Percentiles rank a stretch among this genome's conserved stretches.
Conservation (phyloP, 768 basidiomycete species). For the Filobasidium wieringae region DNA sequence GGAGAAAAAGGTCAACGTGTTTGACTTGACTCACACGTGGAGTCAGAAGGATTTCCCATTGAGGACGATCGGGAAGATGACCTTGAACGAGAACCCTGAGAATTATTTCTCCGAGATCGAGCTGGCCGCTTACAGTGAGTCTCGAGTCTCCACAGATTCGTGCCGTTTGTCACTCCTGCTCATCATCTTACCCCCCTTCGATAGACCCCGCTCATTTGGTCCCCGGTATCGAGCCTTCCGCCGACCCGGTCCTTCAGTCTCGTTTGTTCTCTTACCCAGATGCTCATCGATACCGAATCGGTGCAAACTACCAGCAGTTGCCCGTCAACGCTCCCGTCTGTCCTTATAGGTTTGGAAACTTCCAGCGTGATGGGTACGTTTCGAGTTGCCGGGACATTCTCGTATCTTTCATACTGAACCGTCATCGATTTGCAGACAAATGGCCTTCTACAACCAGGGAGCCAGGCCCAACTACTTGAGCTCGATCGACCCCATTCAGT, state of each 20-base stretch:
- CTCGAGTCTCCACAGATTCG: too few relatives aligned
- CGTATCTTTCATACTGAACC: conserved; percentile 21
- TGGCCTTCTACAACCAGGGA: conserved; percentile 53
- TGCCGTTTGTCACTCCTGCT: too few relatives aligned
- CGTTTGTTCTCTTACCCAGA: conserved; percentile 83
- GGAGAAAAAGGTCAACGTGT: conserved; percentile 49
- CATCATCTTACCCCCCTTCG: too few relatives aligned
- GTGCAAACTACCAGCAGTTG: conserved; percentile 51
- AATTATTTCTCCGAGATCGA: conserved; percentile 37
- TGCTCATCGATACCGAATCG: conserved; percentile 36
- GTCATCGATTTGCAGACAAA: conserved; percentile 26
- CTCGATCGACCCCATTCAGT: conserved; percentile 58
- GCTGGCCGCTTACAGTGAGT: conserved; percentile 17
- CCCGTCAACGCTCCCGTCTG: conserved; percentile 71
- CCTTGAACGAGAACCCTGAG: conserved; percentile 40
- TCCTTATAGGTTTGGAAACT: conserved; percentile 57
- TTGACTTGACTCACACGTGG: conserved; percentile 37
- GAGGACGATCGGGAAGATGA: conserved; percentile 39
- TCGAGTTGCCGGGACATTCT: conserved; percentile 31
- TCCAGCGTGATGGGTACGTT: conserved; percentile 69
- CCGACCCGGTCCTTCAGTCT: conserved; percentile 86
- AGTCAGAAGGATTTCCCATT: conserved; percentile 41
- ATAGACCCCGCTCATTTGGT: conserved; percentile 75
- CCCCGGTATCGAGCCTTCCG: conserved; percentile 77
- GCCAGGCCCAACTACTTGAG: conserved; percentile 69